Evolutionary conservation across 345 rosid genomes (phyloP), one percentile per base, ranked within the genome.

Genomic region (Carallia pectinifolia): DNA sequence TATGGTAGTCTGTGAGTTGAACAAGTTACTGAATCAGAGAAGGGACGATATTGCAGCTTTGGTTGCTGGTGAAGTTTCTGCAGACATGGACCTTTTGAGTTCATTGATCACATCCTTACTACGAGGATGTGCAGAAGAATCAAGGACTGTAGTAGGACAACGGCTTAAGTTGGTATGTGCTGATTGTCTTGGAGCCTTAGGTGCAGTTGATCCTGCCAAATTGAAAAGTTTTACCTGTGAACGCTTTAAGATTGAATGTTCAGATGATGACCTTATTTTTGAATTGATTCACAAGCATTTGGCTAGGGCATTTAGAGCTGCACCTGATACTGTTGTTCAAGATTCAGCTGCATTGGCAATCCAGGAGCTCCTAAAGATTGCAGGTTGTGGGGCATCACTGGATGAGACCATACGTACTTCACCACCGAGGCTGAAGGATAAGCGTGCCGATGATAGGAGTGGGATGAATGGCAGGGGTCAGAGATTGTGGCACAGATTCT

Each of bases 201-300:
- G 98, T 82, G 97, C 98, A 19, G 89, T 94, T 80, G 98, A 94
- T 78, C 98, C 98, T 75, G 97, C 98, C 72, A 94, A 94, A 82
- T 86, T 94, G 70, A 88, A 80, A 78, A 89, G 78, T 50, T 75
- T 80, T 73, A 77, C 97, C 64, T 87, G 87, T 76, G 85, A 81
- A 70, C 93, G 96, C 62, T 94, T 94, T 80, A 91, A 90, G 83
- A 94, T 94, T 81, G 93, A 94, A 65, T 94, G 98, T 80, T 90
- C 98, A 38, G 97, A 94, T 77, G 98, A 94, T 85, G 98, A 94
- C 82, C 98, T 94, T 54, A 94, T 94, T 58, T 94, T 88, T 82
- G 97, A 89, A 83, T 87, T 94, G 76, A 94, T 94, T 60, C 87
- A 94, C 82, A 91, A 88, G 78, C 97, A 91, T 71, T 80, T 94